Base-by-base conservation (phyloP, 768 basidiomycete genomes). In the Crucibulum laeve region DNA sequence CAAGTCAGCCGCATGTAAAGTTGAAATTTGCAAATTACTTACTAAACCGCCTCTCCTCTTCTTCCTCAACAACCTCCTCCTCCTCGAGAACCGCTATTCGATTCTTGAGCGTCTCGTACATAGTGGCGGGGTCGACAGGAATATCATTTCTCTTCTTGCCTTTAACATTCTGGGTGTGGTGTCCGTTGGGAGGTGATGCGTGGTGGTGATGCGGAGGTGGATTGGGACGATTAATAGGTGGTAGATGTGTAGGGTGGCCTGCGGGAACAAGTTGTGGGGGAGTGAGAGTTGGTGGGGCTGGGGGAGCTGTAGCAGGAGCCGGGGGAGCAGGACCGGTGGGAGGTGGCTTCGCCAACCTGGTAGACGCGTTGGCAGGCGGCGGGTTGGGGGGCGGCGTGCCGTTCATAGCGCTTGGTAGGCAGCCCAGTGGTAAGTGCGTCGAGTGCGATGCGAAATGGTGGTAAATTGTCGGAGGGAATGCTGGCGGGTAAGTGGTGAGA, bases 31-130 rank as follows among this genome's bases (percentile, higher is more conserved):
- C 33, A 23, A 19, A 18, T 34, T 39, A 73, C 81, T 58, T 55
- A 91, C 90, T 79, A 53, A 81, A 87, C 60, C 73, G 71, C 52
- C 74, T 73, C 59, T 91, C 90, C 63, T 92, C 90, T 62, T 93
- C 91, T 57, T 91, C 90, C 55, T 88, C 87, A 25, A 87, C 69
- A 5, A 85, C 84, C 56, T 88, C 86, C 57, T 90, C 90, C 61
- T 91, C 90, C 58, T 93, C 90, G 51, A 93, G 68, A 33, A 87
- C 89, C 4, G 91, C 88, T 64, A 93, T 93, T 61, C 89, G 76
- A 61, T 73, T 91, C 77, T 86, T 91, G 55, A 93, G 71, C 43
- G 81, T 87, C 62, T 91, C 90, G 60, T 91, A 91, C 86, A 92
- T 87, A 32, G 80, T 76, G 2, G 82, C 84, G 42, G 89, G 88